A percentile compares a stretch with the other conserved stretches of the same genome.
These are phyloP conservation scores for Eucalyptus erythrocorys DNA, from an alignment of 345 rosid species.

Conservation along the genomic window DNA sequence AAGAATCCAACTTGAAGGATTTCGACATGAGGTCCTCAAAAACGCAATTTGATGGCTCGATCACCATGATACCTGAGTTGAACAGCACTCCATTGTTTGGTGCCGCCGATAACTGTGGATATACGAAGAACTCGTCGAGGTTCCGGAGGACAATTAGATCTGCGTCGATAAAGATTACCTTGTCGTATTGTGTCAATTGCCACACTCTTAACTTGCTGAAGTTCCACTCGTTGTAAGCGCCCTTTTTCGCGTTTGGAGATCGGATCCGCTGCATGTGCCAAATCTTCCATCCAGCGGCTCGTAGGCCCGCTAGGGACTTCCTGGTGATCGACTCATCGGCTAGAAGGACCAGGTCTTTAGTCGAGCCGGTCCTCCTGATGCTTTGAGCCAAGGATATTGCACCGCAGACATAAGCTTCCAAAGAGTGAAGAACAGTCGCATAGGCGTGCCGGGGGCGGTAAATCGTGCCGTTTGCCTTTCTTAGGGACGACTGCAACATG, in stretches of 20 bases:
- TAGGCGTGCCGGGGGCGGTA: conserved; percentile 33
- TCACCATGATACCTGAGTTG: conserved; percentile 80
- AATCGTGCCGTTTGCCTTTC: not conserved
- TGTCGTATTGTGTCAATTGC: conserved; percentile 48
- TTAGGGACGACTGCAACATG: not conserved
- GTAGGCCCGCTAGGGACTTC: conserved; percentile 31
- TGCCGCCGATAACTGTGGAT: conserved; percentile 60
- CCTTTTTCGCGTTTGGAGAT: conserved; percentile 38
- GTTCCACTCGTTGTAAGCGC: conserved; percentile 82
- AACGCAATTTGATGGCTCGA: conserved; percentile 74
- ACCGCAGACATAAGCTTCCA: conserved; percentile 81
- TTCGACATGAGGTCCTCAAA: conserved; percentile 45
- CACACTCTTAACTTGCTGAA: conserved; percentile 82
- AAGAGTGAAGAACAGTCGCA: conserved; percentile 75
- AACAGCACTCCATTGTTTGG: conserved; percentile 27
- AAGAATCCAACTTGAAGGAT: conserved; percentile 23
- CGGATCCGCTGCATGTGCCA: conserved; percentile 35
- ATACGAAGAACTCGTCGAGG: conserved; percentile 38
- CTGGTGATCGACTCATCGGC: conserved; percentile 37
- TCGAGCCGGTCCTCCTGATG: conserved; percentile 41
- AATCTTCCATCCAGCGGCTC: conserved; percentile 60
- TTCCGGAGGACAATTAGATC: conserved; percentile 47
- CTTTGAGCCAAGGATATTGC: conserved; percentile 87
- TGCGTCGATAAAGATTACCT: conserved; percentile 63
- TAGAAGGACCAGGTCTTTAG: conserved; percentile 49